These are phyloP conservation scores for Entrophospora sp. DNA, from an alignment of 192 early-diverging fungal species.

Conservation along the genomic window DNA sequence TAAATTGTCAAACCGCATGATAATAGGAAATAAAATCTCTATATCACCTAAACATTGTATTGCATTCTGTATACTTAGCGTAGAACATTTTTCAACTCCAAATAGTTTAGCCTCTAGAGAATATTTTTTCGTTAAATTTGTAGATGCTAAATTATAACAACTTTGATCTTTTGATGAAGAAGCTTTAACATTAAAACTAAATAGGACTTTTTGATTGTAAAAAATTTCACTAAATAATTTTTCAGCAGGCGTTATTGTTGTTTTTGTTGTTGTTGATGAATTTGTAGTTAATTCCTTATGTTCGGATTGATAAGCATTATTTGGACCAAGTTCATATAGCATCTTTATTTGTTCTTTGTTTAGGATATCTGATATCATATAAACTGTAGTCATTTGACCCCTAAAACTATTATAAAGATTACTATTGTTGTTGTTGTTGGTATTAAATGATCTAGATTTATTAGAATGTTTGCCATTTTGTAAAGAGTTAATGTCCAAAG, in stretches of 20 bases:
- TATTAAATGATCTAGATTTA: too few relatives aligned
- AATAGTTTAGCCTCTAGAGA: neutral
- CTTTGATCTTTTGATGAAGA: neutral
- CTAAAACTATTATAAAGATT: slow-evolving; percentile 9
- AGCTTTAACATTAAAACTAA: slow-evolving; percentile 17
- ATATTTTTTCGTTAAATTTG: neutral
- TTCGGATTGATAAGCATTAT: neutral
- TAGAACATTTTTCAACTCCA: slow-evolving; percentile 11
- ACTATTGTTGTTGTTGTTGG: neutral
- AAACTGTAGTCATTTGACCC: slow-evolving; percentile 16
- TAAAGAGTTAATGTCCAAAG: neutral
- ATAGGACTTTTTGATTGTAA: neutral
- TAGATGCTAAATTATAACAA: slow-evolving; percentile 16
- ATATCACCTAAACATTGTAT: slow-evolving; percentile 18
- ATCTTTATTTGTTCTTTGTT: neutral
- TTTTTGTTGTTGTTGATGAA: too few relatives aligned
- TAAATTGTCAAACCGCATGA: slow-evolving; percentile 15
- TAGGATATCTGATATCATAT: slow-evolving; percentile 2
- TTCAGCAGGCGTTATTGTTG: too few relatives aligned
- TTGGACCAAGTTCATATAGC: slow-evolving; percentile 4
- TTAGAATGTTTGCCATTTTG: neutral
- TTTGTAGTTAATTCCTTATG: too few relatives aligned
- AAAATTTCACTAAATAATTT: slow-evolving; percentile 2
- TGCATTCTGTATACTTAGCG: slow-evolving; percentile 17
- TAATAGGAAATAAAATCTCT: slow-evolving; percentile 19